Conservation (phyloP, 1,284 basidiomycete species). For the Fomitopsis pinicola region DNA sequence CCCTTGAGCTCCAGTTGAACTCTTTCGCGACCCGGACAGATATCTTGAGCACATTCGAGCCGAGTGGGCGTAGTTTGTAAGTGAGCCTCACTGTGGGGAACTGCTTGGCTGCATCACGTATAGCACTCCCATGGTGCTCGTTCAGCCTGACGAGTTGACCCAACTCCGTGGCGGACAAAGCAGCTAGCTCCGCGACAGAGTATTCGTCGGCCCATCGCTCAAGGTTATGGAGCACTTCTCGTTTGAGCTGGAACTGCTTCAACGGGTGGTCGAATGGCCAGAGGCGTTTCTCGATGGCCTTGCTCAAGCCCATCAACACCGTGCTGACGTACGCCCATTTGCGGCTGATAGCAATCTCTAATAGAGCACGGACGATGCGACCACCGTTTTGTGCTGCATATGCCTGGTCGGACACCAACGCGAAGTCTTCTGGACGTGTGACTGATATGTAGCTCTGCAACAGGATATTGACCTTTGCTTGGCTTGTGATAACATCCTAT, state of each 20-base stretch:
- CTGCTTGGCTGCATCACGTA: constrained; percentile 79
- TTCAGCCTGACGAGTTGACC: constrained; percentile 88
- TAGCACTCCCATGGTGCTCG: constrained; percentile 76
- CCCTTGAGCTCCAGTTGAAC: constrained; percentile 84
- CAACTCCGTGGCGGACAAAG: constrained; percentile 71
- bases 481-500: constrained; percentile 71
- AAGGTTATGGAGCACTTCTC: constrained; percentile 80
- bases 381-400: constrained; percentile 95
- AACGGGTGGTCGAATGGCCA: constrained; percentile 98
- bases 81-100: constrained; percentile 78
- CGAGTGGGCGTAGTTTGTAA: constrained; percentile 77
- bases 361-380: constrained; percentile 88
- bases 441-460: constrained; percentile 90
- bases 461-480: constrained; percentile 95
- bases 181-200: constrained; percentile 72
- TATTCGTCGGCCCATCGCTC: constrained; percentile 84
- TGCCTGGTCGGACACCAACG: constrained; percentile 91
- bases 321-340: constrained; percentile 86
- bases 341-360: constrained; percentile 91
- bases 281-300: constrained; percentile 87
- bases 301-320: constrained; percentile 89
- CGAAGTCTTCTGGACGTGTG: constrained; percentile 87
- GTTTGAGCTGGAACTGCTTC: constrained; percentile 73
- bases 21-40: constrained; percentile 58
- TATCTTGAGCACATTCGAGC: constrained; percentile 81